A percentile compares a stretch with the other conserved stretches of the same genome.
phyloP scores from a whole-genome alignment of 2,329 filamentous ascomycete species.

The Diaporthe helianthi region DNA sequence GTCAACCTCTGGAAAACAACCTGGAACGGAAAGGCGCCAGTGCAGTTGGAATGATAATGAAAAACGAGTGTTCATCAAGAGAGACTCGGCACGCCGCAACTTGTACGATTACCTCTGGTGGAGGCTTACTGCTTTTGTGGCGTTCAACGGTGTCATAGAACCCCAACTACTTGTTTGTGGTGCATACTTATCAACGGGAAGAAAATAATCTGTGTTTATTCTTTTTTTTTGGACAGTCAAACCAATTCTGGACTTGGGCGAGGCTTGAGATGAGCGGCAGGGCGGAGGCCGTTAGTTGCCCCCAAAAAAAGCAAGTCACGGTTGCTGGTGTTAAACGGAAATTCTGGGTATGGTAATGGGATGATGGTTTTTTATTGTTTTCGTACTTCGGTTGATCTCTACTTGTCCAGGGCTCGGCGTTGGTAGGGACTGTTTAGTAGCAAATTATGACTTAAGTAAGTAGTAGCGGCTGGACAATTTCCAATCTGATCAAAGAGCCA shows the following conservation, averaged over 20 bases:
- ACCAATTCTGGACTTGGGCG: neutral
- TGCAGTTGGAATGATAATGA: conserved; percentile 29
- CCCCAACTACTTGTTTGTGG: conserved; percentile 17
- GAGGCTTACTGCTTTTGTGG: conserved; percentile 20
- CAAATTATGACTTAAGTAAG: conserved; percentile 14
- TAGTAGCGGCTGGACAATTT: conserved; percentile 3
- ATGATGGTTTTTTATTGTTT: conserved; percentile 4
- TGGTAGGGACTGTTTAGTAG: conserved; percentile 19
- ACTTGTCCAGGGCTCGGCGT: conserved; percentile 23
- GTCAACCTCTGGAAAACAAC: neutral
- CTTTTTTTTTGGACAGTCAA: conserved; percentile 2
- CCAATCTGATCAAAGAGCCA: conserved; percentile 10
- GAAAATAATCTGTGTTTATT: conserved; percentile 17
- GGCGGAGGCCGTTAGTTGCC: neutral
- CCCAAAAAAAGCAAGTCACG: conserved; percentile 23
- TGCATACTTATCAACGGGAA: conserved; percentile 31
- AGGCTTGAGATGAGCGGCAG: neutral
- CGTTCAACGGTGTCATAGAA: conserved; percentile 24
- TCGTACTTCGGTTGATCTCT: conserved; percentile 5
- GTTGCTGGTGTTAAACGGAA: conserved; percentile 16
- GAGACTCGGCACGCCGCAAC: conserved; percentile 2
- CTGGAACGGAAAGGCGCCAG: conserved; percentile 10
- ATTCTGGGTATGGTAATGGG: conserved; percentile 8
- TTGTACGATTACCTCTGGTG: conserved; percentile 26
- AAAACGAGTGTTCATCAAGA: neutral